phyloP scores from a whole-genome alignment of 1,139 yeast species.

The Blastobotrys malaysiensis region DNA sequence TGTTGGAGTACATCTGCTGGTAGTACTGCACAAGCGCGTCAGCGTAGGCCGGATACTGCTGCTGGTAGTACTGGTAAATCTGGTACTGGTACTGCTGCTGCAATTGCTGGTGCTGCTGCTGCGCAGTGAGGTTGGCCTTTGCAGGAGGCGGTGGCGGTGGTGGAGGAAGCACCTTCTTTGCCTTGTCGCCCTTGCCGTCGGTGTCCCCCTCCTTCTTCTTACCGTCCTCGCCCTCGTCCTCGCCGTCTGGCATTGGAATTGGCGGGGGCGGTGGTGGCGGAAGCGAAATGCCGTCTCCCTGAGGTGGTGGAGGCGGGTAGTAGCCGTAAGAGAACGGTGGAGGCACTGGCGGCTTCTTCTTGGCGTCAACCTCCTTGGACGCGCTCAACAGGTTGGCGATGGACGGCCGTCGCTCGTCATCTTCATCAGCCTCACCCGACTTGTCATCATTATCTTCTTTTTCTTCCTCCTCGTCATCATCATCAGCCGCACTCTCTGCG shows the following conservation, averaged over 20 bases:
- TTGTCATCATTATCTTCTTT: conserved; percentile 12
- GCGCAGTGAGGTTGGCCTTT: not conserved
- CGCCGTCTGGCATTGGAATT: conserved; percentile 2
- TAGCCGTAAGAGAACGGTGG: not conserved
- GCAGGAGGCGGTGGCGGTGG: not conserved
- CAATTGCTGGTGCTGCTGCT: not conserved
- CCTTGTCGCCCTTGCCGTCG: not conserved
- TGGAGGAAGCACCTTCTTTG: not conserved
- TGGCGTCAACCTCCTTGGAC: conserved; percentile 16
- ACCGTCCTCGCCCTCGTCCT: conserved; percentile 2
- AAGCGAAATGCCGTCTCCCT: not conserved
- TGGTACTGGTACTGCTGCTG: not conserved
- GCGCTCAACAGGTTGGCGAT: conserved; percentile 19
- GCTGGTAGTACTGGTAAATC: not conserved
- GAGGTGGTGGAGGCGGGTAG: not conserved
- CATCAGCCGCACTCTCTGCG: conserved; percentile 5
- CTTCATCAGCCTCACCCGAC: conserved; percentile 9
- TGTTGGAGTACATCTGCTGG: conserved; percentile 2
- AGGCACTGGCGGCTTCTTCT: not conserved
- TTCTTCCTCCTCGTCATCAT: conserved; percentile 13
- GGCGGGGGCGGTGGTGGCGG: not conserved
- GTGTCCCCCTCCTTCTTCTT: not conserved
- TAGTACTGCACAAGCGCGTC: not conserved
- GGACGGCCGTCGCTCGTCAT: conserved; percentile 15
- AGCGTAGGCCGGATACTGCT: not conserved